Conservation (phyloP, 495 filamentous ascomycete species). For the Cryomyces antarcticus region DNA sequence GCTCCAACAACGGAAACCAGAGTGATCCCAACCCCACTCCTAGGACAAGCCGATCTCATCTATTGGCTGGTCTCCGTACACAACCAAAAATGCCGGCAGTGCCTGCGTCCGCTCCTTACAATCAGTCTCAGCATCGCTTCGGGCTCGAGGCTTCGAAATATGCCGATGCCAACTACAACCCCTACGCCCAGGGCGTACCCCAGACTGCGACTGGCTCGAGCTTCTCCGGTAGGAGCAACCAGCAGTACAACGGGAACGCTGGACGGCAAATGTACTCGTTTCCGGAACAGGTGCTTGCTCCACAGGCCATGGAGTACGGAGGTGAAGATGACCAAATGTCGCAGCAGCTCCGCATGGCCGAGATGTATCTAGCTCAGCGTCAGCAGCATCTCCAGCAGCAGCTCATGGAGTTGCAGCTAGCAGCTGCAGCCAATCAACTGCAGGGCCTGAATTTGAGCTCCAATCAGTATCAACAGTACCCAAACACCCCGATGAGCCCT, state of each 20-base stretch:
- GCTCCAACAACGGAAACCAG: slow-evolving; percentile 43
- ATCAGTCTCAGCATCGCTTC: slow-evolving; percentile 29
- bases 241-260: slow-evolving; percentile 23
- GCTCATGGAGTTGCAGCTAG: slow-evolving; percentile 25
- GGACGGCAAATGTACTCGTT: slow-evolving; percentile 42
- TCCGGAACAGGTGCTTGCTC: slow-evolving; percentile 72
- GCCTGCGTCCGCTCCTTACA: slow-evolving; percentile 34
- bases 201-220: slow-evolving; percentile 41
- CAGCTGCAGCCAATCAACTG: slow-evolving; percentile 58
- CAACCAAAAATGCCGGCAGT: slow-evolving; percentile 58
- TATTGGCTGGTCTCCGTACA: slow-evolving; percentile 84
- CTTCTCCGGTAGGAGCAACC: slow-evolving; percentile 24
- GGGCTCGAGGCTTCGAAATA: slow-evolving; percentile 28
- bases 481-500: slow-evolving; percentile 22
- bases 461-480: slow-evolving; percentile 19
- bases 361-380: slow-evolving; percentile 68
- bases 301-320: slow-evolving; percentile 48
- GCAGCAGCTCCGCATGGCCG: slow-evolving; percentile 66
- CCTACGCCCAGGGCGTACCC: slow-evolving; percentile 28
- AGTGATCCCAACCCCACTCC: slow-evolving; percentile 51
- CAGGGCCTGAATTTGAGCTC: slow-evolving; percentile 31
- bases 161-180: slow-evolving; percentile 17
- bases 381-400: slow-evolving; percentile 66
- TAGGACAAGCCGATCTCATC: slow-evolving; percentile 80
- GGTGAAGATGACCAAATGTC: slow-evolving; percentile 46